Percentiles rank a stretch among this genome's conserved stretches.
phyloP scores from a whole-genome alignment of 331 rosid genomes.

The Pyracantha coccinea region DNA sequence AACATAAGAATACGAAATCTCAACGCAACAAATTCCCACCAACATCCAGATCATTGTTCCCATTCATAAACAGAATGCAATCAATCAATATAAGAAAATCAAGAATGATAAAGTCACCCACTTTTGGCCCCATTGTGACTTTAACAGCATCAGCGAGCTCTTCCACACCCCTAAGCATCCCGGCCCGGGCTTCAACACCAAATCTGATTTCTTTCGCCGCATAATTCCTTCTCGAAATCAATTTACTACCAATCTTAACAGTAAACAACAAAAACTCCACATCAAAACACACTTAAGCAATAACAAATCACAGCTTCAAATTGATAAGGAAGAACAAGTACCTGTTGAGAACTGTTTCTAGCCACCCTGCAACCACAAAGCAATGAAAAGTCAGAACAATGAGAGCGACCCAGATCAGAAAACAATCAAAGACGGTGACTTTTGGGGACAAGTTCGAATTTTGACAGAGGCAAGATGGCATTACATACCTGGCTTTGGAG shows the following conservation, averaged over 20 bases:
- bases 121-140: slow-evolving; percentile 99
- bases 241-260: slow-evolving; percentile 50
- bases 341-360: slow-evolving; percentile 18
- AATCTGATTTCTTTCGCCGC: slow-evolving; percentile 90
- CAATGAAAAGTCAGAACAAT: background rate
- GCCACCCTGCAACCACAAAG: slow-evolving; percentile 10
- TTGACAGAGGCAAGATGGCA: background rate
- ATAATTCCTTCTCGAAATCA: slow-evolving; percentile 72
- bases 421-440: background rate
- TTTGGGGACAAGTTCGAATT: background rate
- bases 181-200: slow-evolving; percentile 90
- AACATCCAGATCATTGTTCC: background rate
- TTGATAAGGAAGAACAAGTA: background rate
- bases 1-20: background rate
- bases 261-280: background rate
- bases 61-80: background rate
- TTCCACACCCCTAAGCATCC: slow-evolving; percentile 98
- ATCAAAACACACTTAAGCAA: background rate
- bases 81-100: background rate
- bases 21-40: background rate
- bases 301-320: background rate
- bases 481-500: slow-evolving; percentile 33
- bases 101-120: slow-evolving; percentile 1
- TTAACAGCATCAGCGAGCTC: slow-evolving; percentile 95
- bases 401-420: slow-evolving; percentile 3